These are phyloP conservation scores for Globisporangium irregulare DNA, from an alignment of 352 stramenopile genomes.

Conservation along the genomic window DNA sequence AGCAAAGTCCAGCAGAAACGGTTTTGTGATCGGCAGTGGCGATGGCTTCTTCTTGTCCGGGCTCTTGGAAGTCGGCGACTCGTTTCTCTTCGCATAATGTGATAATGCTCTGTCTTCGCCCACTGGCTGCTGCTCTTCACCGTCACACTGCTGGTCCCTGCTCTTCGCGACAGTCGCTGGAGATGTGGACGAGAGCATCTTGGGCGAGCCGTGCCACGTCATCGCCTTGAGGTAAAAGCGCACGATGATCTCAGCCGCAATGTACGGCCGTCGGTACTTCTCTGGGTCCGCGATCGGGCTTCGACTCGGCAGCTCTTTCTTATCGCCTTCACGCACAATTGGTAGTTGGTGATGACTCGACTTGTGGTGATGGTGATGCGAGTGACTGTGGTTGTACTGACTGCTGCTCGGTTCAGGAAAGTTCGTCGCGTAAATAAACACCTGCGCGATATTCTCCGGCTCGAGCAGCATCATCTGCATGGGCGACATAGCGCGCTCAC, in stretches of 20 bases:
- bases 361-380: slow-evolving; percentile 5
- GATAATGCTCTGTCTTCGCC: background rate
- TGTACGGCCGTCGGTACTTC: slow-evolving; percentile 50
- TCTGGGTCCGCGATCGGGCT: slow-evolving; percentile 29
- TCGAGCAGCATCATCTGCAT: slow-evolving; percentile 66
- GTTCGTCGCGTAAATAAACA: slow-evolving; percentile 61
- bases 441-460: slow-evolving; percentile 50
- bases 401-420: slow-evolving; percentile 10
- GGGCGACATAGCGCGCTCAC: slow-evolving; percentile 59
- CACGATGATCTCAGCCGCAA: slow-evolving; percentile 74
- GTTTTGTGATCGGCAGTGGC: slow-evolving; percentile 7
- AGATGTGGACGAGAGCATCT: slow-evolving; percentile 18
- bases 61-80: background rate
- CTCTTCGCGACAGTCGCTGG: slow-evolving; percentile 3
- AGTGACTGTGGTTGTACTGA: slow-evolving; percentile 4
- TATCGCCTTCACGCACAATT: slow-evolving; percentile 1
- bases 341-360: background rate
- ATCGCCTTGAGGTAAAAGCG: slow-evolving; percentile 74
- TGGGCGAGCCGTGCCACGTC: slow-evolving; percentile 63
- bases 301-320: background rate
- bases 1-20: slow-evolving; percentile 16
- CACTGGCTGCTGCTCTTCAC: background rate
- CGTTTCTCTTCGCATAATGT: background rate
- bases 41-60: slow-evolving; percentile 8
- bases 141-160: background rate